Evolutionary conservation across 345 rosid genomes (phyloP).

Genomic region (Arabidopsis suecica): DNA sequence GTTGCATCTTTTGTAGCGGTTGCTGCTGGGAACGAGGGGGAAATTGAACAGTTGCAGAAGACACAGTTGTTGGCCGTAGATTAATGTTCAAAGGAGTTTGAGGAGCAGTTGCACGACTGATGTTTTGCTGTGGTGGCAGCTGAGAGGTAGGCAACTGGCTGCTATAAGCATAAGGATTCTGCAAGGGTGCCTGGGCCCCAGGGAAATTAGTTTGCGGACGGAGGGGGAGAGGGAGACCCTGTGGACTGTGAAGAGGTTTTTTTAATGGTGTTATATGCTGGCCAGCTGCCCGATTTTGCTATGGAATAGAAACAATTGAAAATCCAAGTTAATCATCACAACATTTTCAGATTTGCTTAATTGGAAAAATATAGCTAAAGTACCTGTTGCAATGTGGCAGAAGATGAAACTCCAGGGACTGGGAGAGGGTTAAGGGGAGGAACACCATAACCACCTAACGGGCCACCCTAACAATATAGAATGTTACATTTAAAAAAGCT

Average conservation of each 20-base stretch:
- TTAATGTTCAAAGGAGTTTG: slow-evolving; percentile 61
- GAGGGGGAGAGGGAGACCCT: slow-evolving; percentile 51
- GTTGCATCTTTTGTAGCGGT: slow-evolving; percentile 66
- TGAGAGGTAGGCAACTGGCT: slow-evolving; percentile 64
- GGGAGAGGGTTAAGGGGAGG: slow-evolving; percentile 65
- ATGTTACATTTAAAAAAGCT: slow-evolving; percentile 25
- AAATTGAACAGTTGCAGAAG: slow-evolving; percentile 61
- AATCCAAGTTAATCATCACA: slow-evolving; percentile 17
- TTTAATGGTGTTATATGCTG: slow-evolving; percentile 72
- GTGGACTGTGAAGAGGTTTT: slow-evolving; percentile 71
- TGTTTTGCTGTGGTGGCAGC: slow-evolving; percentile 57
- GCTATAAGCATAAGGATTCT: slow-evolving; percentile 54
- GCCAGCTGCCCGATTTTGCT: slow-evolving; percentile 53
- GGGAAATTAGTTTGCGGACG: slow-evolving; percentile 53
- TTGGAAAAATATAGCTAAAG: slow-evolving; percentile 17
- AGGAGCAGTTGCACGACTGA: slow-evolving; percentile 49
- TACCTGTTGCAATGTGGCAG: slow-evolving; percentile 63
- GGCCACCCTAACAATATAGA: slow-evolving; percentile 52
- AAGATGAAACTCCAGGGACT: slow-evolving; percentile 51
- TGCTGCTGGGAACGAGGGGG: slow-evolving; percentile 65
- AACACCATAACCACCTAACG: slow-evolving; percentile 50
- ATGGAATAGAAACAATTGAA: slow-evolving; percentile 28
- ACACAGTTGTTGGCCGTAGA: slow-evolving; percentile 49
- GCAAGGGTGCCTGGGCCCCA: slow-evolving; percentile 54
- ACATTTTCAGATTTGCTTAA: slow-evolving; percentile 4